Evolutionary conservation across 75 land plant species (phyloP).

Genomic region (Picea sitchensis): DNA sequence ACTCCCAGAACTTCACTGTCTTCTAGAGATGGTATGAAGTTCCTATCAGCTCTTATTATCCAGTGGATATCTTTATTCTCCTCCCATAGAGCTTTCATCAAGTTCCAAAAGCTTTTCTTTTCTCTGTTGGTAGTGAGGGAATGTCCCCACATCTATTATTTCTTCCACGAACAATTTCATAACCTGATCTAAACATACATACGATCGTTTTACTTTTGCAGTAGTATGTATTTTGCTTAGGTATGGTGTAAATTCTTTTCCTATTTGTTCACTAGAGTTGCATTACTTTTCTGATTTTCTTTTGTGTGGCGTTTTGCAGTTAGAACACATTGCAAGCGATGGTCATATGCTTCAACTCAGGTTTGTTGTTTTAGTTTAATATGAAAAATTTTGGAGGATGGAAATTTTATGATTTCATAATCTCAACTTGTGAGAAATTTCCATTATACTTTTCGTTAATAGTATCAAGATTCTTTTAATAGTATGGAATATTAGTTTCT

Average conservation of each 20-base stretch:
- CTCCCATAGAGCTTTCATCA: no score
- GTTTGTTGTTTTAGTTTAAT: slow-evolving; percentile 21
- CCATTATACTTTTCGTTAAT: background rate
- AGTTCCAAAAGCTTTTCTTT: no score
- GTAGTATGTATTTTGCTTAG: slow-evolving; percentile 36
- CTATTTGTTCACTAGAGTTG: background rate
- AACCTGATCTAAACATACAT: no score
- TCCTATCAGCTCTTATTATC: no score
- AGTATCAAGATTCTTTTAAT: no score
- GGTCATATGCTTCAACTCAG: slow-evolving; percentile 79
- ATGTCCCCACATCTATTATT: no score
- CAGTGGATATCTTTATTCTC: no score
- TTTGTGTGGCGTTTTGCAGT: slow-evolving; percentile 23
- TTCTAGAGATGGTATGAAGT: no score
- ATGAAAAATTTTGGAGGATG: background rate
- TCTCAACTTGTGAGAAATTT: background rate
- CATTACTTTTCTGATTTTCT: background rate
- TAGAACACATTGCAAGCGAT: slow-evolving; percentile 43
- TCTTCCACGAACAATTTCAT: no score
- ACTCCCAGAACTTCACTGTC: no score
- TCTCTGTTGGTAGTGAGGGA: no score
- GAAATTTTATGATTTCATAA: background rate
- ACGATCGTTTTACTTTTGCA: slow-evolving; percentile 2
- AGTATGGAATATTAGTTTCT: no score
- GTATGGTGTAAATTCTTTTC: background rate